These are phyloP conservation scores for Colletotrichum spinosum DNA, from an alignment of 2,329 filamentous ascomycete genomes.

Conservation along the genomic window DNA sequence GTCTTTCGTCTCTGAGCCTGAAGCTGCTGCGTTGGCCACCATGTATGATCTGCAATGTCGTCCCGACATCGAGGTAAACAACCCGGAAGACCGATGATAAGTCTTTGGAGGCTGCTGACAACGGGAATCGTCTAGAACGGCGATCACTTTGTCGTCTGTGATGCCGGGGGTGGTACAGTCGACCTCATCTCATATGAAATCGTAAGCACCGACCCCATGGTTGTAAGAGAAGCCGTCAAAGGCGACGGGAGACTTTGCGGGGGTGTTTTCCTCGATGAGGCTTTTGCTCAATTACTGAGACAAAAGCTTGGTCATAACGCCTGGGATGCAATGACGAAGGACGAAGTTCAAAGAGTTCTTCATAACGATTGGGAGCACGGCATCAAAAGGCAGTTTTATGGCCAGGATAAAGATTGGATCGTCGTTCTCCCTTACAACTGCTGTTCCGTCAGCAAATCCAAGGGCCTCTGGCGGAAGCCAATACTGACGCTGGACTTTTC, in stretches of 20 bases:
- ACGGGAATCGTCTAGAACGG: conserved; percentile 21
- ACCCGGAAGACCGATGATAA: neutral
- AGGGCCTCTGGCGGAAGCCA: neutral
- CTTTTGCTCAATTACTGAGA: conserved; percentile 46
- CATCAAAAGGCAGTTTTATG: conserved; percentile 42
- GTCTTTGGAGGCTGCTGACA: no score
- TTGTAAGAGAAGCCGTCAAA: conserved; percentile 50
- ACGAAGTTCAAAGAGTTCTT: conserved; percentile 14
- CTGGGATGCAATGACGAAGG: conserved; percentile 23
- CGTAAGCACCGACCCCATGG: conserved; percentile 38
- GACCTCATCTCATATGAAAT: conserved; percentile 56
- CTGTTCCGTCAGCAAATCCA: no score
- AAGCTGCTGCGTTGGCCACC: conserved; percentile 56
- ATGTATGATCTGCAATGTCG: conserved; percentile 45
- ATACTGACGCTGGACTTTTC: neutral
- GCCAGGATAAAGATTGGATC: conserved; percentile 13
- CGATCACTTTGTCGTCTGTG: conserved; percentile 48
- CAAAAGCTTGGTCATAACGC: conserved; percentile 24
- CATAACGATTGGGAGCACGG: conserved; percentile 42
- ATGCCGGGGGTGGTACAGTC: conserved; percentile 52
- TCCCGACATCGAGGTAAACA: conserved; percentile 39
- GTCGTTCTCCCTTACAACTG: conserved; percentile 38
- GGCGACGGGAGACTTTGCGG: conserved; percentile 55
- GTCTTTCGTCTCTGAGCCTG: conserved; percentile 55
- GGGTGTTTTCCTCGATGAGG: conserved; percentile 53